Evolutionary conservation across 78 protist species (phyloP), one percentile per base, ranked within the genome.

Genomic region (Speleostelium caveatum): DNA sequence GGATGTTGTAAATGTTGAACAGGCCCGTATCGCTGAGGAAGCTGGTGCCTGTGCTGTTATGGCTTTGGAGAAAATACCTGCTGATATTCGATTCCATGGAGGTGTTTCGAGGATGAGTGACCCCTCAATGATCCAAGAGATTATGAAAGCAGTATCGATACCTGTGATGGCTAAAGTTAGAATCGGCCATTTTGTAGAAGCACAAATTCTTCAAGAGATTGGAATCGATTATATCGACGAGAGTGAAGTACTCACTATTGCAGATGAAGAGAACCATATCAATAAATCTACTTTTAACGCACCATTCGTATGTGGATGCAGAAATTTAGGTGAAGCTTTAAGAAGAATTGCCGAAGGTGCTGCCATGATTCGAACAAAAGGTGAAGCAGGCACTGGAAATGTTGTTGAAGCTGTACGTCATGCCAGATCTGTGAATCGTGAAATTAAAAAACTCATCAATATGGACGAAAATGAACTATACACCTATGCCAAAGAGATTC

Each of bases 401-500:
- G 98, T 98, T 3, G 98, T 98, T 10, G 97, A 98, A 88, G 98
- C 99, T 0, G 99, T 97, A 1, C 96, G 98, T 63, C 99, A 98
- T 86, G 94, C 96, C 33, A 89, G 98, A 45, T 32, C 95, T 21
- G 80, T 98, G 32, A 86, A 86, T 49, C 4, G 71, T 22, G 96
- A 96, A 22, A 96, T 97, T 74, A 56, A 93, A 30, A n/a, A 35
- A 62, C 49, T 96, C 21, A 33, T 79, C 75, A 38, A 49, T 19
- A 97, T 98, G 98, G 95, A 86, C 89, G 96, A 87, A 45, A 96
- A 95, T 39, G 98, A 98, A 89, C 87, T 97, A 22, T 94, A 30
- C 65, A 60, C 86, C 30, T 97, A 75, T 61, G 99, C 98, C 19
- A 97, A 95, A 92, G 97, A 95, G 55, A 94, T 96, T 58, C 91